Conservation (phyloP, 208 protist genomes). For the Crithidia fasciculata region DNA sequence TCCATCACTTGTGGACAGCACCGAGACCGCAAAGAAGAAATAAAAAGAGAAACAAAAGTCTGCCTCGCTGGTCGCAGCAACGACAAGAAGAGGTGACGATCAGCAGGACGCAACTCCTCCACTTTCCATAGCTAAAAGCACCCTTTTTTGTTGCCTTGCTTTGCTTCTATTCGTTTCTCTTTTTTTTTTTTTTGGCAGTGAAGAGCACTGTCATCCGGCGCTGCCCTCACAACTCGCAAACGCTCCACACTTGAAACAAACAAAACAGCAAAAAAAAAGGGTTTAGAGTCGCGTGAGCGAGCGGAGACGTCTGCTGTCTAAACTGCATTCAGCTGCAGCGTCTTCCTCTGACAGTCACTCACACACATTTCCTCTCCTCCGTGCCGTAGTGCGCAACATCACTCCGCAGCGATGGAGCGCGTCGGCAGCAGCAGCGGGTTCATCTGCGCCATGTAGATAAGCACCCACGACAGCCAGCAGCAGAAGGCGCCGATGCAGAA, state of each 20-base stretch:
- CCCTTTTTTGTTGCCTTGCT: too few species aligned
- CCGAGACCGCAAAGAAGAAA: not conserved
- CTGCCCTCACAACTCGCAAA: too few species aligned
- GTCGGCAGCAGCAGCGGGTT: conserved; percentile 90
- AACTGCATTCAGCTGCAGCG: too few species aligned
- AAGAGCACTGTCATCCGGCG: not conserved
- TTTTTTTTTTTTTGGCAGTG: not conserved
- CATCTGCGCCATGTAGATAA: conserved; percentile 95
- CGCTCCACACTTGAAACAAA: not conserved
- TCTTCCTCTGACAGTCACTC: too few species aligned
- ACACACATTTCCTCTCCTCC: not conserved
- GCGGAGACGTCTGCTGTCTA: too few species aligned
- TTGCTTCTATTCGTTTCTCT: not conserved
- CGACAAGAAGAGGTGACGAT: not conserved
- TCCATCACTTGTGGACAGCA: not conserved
- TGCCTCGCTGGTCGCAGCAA: not conserved
- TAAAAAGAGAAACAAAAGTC: not conserved
- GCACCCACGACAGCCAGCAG: conserved; percentile 92
- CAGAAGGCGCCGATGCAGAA: conserved; percentile 78
- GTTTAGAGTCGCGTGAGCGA: too few species aligned
- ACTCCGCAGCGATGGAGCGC: conserved; percentile 80
- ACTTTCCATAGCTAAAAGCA: too few species aligned
- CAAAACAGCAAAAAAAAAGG: not conserved
- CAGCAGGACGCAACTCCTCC: too few species aligned
- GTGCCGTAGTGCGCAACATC: not conserved